Conservation (phyloP, 2,329 filamentous ascomycete genomes). For the Didymella arachidicola region DNA sequence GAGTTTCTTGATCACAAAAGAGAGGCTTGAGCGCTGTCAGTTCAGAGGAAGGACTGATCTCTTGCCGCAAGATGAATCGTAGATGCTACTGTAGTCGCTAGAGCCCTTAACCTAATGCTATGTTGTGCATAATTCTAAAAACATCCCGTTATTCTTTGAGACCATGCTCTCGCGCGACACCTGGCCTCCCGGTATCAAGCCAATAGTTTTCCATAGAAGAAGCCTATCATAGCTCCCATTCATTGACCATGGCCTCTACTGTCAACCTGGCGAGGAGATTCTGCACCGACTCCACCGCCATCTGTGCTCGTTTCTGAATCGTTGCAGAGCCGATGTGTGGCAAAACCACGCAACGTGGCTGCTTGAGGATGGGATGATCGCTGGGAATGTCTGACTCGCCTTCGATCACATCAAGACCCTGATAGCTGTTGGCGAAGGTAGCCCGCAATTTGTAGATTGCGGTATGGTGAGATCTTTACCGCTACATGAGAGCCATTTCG, state of each 20-base stretch:
- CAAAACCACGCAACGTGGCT: slow-evolving; percentile 61
- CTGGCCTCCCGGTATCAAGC: no score
- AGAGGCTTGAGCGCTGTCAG: slow-evolving; percentile 49
- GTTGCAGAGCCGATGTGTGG: slow-evolving; percentile 67
- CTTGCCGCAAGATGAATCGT: slow-evolving; percentile 9
- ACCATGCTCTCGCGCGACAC: no score
- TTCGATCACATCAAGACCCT: slow-evolving; percentile 64
- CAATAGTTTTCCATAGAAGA: no score
- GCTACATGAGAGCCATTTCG: no score
- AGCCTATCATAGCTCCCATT: slow-evolving; percentile 46
- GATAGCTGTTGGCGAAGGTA: no score
- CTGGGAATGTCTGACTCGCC: slow-evolving; percentile 59
- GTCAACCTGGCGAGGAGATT: slow-evolving; percentile 56
- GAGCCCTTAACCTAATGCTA: no score
- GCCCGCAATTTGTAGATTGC: no score
- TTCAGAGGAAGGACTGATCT: slow-evolving; percentile 43
- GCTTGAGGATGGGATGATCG: slow-evolving; percentile 58
- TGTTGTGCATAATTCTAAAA: no score
- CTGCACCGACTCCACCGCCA: slow-evolving; percentile 64
- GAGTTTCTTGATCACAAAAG: slow-evolving; percentile 58
- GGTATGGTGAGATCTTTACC: no score
- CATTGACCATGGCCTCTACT: slow-evolving; percentile 41
- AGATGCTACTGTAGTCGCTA: no score
- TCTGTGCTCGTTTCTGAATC: slow-evolving; percentile 64
- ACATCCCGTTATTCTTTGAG: no score